These are phyloP conservation scores for Kodamaea fungicola DNA, from an alignment of 1,139 yeast genomes.

Conservation along the genomic window DNA sequence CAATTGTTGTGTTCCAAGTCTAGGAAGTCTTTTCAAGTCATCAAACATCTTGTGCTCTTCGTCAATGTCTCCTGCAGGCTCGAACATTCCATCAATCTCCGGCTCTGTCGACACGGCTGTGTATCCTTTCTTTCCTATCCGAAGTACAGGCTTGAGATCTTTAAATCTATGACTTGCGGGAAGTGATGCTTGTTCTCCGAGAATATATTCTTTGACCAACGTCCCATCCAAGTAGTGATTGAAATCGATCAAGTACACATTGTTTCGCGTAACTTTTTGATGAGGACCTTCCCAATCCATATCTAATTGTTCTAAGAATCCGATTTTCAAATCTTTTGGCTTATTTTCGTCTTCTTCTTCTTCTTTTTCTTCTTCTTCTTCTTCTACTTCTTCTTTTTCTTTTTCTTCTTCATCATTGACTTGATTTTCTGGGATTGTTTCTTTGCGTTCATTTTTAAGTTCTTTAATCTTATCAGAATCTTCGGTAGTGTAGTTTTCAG, in stretches of 20 bases:
- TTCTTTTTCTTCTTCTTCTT: constrained; percentile 1
- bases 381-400: constrained; percentile 1
- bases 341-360: constrained; percentile 4
- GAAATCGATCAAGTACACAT: constrained; percentile 48
- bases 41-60: constrained; percentile 45
- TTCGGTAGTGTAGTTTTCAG: neutral
- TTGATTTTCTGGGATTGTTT: neutral
- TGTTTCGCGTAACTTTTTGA: constrained; percentile 53
- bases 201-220: constrained; percentile 42
- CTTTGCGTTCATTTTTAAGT: neutral
- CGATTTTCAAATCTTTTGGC: constrained; percentile 9
- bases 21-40: constrained; percentile 54
- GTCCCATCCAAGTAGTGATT: constrained; percentile 21
- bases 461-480: neutral
- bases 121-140: constrained; percentile 48
- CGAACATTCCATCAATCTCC: constrained; percentile 35
- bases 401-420: constrained; percentile 3
- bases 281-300: constrained; percentile 57
- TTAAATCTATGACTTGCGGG: constrained; percentile 53
- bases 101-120: constrained; percentile 26
- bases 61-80: constrained; percentile 30
- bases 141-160: constrained; percentile 52
- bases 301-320: constrained; percentile 19
- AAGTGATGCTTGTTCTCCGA: constrained; percentile 58
- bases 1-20: constrained; percentile 59